Conservation (phyloP, 192 early-diverging fungal genomes). For the Backusella morwellensis region DNA sequence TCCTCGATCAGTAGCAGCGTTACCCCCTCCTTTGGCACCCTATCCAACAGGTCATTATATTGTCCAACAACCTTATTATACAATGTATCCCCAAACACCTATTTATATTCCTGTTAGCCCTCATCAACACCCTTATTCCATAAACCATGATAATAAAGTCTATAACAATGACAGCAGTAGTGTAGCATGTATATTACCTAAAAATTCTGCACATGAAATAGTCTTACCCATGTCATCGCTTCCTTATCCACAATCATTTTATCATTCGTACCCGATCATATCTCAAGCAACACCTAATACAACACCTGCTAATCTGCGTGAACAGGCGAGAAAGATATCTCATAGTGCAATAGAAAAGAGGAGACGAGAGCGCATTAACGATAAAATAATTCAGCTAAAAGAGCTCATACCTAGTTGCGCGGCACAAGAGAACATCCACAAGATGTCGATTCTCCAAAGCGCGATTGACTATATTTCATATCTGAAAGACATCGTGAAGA, state of each 20-base stretch:
- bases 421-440: slow-evolving; percentile 64
- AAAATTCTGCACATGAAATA: background rate
- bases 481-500: slow-evolving; percentile 41
- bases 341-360: slow-evolving; percentile 83
- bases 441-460: slow-evolving; percentile 64
- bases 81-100: slow-evolving; percentile 3
- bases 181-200: background rate
- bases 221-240: background rate
- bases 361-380: slow-evolving; percentile 83
- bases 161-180: background rate
- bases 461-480: slow-evolving; percentile 71
- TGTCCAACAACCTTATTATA: slow-evolving; percentile 5
- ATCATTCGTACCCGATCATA: background rate
- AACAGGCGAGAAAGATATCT: slow-evolving; percentile 70
- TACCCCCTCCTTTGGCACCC: slow-evolving; percentile 7
- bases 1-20: background rate
- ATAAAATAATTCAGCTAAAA: slow-evolving; percentile 74
- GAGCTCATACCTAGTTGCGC: slow-evolving; percentile 67
- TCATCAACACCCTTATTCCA: slow-evolving; percentile 4
- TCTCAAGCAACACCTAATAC: background rate
- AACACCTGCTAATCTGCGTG: slow-evolving; percentile 48
- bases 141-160: background rate
- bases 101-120: slow-evolving; percentile 12
- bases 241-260: background rate
- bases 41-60: slow-evolving; percentile 7